These are phyloP conservation scores for Flueggea neowawraea DNA, from an alignment of 441 rosid genomes.

Conservation along the genomic window DNA sequence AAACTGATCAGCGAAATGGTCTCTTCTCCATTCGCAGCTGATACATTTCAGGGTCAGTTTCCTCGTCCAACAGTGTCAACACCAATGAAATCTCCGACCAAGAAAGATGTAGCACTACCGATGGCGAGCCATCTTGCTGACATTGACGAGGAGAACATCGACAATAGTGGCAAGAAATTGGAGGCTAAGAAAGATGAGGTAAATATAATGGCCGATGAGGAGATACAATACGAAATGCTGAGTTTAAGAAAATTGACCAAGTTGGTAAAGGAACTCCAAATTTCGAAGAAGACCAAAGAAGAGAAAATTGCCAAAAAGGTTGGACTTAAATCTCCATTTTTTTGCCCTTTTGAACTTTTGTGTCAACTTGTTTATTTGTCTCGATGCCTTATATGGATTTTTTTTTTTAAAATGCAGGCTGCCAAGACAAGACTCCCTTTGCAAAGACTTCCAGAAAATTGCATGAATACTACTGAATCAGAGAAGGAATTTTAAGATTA, in stretches of 20 bases:
- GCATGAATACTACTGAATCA: too few relatives aligned
- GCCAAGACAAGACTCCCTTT: too few relatives aligned
- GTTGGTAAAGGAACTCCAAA: constrained; percentile 27
- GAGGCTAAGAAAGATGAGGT: constrained; percentile 16
- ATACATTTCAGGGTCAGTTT: constrained; percentile 31
- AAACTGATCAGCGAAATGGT: neutral
- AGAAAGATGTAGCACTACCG: constrained; percentile 19
- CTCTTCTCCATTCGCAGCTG: constrained; percentile 28
- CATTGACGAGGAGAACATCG: constrained; percentile 36
- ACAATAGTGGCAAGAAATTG: constrained; percentile 10
- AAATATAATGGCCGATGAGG: constrained; percentile 14
- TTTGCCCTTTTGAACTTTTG: too few relatives aligned
- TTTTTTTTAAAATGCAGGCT: too few relatives aligned
- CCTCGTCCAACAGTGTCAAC: constrained; percentile 29
- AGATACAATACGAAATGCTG: constrained; percentile 10
- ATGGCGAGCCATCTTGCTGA: constrained; percentile 8
- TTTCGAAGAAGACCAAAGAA: constrained; percentile 11
- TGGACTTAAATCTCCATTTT: too few relatives aligned
- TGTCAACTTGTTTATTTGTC: too few relatives aligned
- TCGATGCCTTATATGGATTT: too few relatives aligned
- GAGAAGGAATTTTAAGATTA: too few relatives aligned
- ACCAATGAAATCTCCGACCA: constrained; percentile 21
- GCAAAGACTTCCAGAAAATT: too few relatives aligned
- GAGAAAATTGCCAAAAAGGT: neutral
- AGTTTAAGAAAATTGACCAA: constrained; percentile 46